Evolutionary conservation across 2,329 filamentous ascomycete species (phyloP).

Genomic region (Diaporthe vexans): DNA sequence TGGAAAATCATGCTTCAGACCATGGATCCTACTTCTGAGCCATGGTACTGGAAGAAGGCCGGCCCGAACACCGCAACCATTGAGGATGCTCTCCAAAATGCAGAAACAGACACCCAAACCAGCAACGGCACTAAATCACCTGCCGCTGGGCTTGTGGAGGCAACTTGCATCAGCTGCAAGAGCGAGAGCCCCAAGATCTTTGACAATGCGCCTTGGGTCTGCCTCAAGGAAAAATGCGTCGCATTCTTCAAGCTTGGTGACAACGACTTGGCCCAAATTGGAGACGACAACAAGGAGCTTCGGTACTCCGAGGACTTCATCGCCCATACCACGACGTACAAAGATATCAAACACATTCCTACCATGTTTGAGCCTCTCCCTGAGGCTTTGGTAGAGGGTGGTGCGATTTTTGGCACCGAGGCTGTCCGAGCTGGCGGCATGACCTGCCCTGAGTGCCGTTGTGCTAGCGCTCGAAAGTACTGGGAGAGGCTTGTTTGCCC

Average conservation of each 20-base stretch:
- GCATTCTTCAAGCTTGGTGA: slow-evolving; percentile 2
- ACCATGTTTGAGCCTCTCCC: slow-evolving; percentile 55
- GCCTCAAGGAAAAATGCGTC: slow-evolving; percentile 11
- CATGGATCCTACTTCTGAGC: slow-evolving; percentile 58
- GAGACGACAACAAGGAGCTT: slow-evolving; percentile 49
- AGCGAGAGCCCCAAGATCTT: slow-evolving; percentile 12
- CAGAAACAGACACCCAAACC: too few relatives aligned
- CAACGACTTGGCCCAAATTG: not conserved
- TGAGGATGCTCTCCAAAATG: not conserved
- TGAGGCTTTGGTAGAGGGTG: slow-evolving; percentile 48
- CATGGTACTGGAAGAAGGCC: slow-evolving; percentile 70
- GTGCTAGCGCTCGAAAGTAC: slow-evolving; percentile 70
- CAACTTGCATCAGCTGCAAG: slow-evolving; percentile 3
- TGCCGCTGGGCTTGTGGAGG: not conserved
- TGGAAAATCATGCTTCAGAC: slow-evolving; percentile 77
- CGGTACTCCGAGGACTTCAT: slow-evolving; percentile 72
- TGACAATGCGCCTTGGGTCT: slow-evolving; percentile 27
- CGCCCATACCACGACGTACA: slow-evolving; percentile 60
- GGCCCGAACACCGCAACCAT: slow-evolving; percentile 24
- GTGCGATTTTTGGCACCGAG: slow-evolving; percentile 58
- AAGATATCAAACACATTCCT: slow-evolving; percentile 52
- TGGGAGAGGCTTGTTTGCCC: slow-evolving; percentile 76
- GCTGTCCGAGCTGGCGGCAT: slow-evolving; percentile 69
- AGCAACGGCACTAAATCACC: not conserved
- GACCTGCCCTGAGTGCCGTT: slow-evolving; percentile 74